Conservation (phyloP, 2,329 filamentous ascomycete genomes). For the Cytospora paraplurivora region DNA sequence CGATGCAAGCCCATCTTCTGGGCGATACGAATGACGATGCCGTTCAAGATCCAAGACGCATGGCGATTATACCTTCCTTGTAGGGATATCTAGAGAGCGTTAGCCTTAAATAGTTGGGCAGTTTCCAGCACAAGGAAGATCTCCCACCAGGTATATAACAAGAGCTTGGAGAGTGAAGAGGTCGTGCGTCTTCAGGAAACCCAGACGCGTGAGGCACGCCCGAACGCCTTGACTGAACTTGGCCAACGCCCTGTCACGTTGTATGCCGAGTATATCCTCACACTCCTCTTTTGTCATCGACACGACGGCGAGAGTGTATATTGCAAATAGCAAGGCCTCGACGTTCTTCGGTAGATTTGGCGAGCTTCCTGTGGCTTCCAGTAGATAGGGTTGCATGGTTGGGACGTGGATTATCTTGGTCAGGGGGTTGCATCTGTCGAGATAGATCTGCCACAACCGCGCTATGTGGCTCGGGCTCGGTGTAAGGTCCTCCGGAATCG, state of each 20-base stretch:
- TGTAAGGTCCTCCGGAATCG: conserved; percentile 55
- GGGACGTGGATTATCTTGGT: conserved; percentile 74
- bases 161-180: conserved; percentile 61
- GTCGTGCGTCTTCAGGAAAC: conserved; percentile 62
- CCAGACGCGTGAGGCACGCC: conserved; percentile 51
- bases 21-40: conserved; percentile 63
- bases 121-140: not conserved
- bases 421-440: conserved; percentile 74
- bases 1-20: conserved; percentile 69
- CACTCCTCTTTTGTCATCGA: conserved; percentile 60
- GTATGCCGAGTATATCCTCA: conserved; percentile 51
- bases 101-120: conserved; percentile 16
- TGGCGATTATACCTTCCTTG: conserved; percentile 61
- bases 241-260: conserved; percentile 52
- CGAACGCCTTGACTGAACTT: conserved; percentile 56
- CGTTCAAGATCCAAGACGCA: conserved; percentile 62
- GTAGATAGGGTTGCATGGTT: conserved; percentile 64
- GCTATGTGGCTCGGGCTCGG: conserved; percentile 68
- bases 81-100: conserved; percentile 50
- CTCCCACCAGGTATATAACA: conserved; percentile 56
- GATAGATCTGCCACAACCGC: conserved; percentile 72
- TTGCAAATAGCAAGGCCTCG: conserved; percentile 65
- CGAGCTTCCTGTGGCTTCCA: conserved; percentile 62
- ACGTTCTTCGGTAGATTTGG: conserved; percentile 57
- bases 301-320: conserved; percentile 63